phyloP scores from a whole-genome alignment of 2,329 filamentous ascomycete genomes.

The Neofusicoccum sp. region DNA sequence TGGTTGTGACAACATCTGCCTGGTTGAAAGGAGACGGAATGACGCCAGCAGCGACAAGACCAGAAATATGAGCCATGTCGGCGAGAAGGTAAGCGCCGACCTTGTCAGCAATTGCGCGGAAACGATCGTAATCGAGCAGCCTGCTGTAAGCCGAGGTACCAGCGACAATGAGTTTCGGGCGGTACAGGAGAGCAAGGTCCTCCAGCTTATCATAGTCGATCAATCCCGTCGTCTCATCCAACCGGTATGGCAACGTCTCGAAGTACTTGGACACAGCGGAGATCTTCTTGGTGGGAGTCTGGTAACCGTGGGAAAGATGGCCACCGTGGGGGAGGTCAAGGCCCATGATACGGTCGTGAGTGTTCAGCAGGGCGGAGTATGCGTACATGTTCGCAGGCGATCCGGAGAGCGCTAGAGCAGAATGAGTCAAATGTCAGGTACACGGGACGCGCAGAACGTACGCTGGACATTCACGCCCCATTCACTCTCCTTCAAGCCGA shows the following conservation, averaged over 20 bases:
- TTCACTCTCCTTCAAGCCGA: conserved; percentile 79
- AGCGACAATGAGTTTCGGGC: conserved; percentile 92
- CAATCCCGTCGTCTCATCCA: conserved; percentile 84
- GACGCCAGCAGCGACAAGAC: conserved; percentile 87
- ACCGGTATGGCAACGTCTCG: conserved; percentile 95
- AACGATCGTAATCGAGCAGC: conserved; percentile 92
- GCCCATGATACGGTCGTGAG: conserved; percentile 95
- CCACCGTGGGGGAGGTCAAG: conserved; percentile 95
- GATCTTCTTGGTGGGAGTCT: conserved; percentile 80
- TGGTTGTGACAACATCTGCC: conserved; percentile 96
- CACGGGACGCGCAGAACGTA: conserved; percentile 24
- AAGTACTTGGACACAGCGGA: conserved; percentile 98
- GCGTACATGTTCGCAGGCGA: conserved; percentile 75
- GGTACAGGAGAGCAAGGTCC: conserved; percentile 86
- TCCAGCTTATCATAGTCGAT: conserved; percentile 96
- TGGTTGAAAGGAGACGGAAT: conserved; percentile 90
- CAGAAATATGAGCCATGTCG: conserved; percentile 99
- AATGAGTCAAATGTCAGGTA: conserved; percentile 22
- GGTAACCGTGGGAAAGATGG: conserved; percentile 94
- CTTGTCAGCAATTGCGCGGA: conserved; percentile 92
- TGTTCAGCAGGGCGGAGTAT: conserved; percentile 88
- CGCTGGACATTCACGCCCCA: conserved; percentile 99
- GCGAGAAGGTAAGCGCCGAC: conserved; percentile 93
- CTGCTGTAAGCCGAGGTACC: conserved; percentile 98
- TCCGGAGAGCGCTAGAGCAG: conserved; percentile 67